Percentiles rank a stretch among this genome's conserved stretches.
Conservation (phyloP, 495 filamentous ascomycete genomes). For the Umbilicaria muhlenbergii region DNA sequence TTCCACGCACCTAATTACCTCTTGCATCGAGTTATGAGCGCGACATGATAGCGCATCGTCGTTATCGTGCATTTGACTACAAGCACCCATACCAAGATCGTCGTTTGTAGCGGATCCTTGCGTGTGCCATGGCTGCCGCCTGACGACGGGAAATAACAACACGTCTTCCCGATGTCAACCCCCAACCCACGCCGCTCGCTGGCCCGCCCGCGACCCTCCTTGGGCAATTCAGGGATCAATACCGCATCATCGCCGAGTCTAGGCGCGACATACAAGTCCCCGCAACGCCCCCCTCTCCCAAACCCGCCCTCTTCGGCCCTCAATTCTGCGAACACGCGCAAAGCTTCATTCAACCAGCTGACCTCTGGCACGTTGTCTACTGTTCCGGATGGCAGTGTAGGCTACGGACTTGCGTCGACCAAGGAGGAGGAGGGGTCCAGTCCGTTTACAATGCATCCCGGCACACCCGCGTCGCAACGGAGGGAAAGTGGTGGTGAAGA, state of each 20-base stretch:
- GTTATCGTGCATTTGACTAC: no score
- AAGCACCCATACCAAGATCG: no score
- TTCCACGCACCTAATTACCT: no score
- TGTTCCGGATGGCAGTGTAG: slow-evolving; percentile 44
- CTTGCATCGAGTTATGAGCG: no score
- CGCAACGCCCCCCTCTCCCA: slow-evolving; percentile 13
- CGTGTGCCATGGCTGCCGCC: no score
- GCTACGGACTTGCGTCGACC: slow-evolving; percentile 37
- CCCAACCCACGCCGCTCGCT: slow-evolving; percentile 27
- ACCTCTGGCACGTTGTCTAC: slow-evolving; percentile 42
- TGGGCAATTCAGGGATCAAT: slow-evolving; percentile 25
- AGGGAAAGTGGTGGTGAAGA: slow-evolving; percentile 7
- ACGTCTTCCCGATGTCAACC: slow-evolving; percentile 3
- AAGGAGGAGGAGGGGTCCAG: slow-evolving; percentile 29
- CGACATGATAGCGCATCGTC: no score
- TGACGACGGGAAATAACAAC: neutral
- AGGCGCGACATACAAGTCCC: slow-evolving; percentile 28
- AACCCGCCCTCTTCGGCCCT: slow-evolving; percentile 20
- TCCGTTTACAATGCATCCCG: slow-evolving; percentile 8
- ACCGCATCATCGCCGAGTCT: slow-evolving; percentile 46
- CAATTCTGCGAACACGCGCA: slow-evolving; percentile 38
- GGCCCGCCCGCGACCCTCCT: slow-evolving; percentile 24
- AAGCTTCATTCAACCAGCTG: slow-evolving; percentile 48
- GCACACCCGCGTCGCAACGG: slow-evolving; percentile 3
- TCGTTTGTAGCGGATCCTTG: no score